Percentiles rank a stretch among this genome's conserved stretches.
phyloP scores from a whole-genome alignment of 148 eudicot genomes.

The Chenopodium album region DNA sequence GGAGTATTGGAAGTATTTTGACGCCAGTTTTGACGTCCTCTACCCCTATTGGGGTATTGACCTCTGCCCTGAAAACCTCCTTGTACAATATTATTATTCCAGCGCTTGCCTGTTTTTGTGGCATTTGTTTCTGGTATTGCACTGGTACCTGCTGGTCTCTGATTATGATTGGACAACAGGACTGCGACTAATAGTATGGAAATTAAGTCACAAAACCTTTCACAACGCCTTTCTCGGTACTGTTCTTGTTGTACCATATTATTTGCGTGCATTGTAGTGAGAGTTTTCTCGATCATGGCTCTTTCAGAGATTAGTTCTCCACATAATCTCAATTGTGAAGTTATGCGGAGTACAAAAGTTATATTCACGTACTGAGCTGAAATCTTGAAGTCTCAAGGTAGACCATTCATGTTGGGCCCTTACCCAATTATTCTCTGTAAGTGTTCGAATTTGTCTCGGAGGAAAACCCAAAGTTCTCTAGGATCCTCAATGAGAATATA shows the following conservation, averaged over 20 bases:
- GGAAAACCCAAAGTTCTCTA: neutral
- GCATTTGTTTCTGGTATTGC: too few relatives aligned
- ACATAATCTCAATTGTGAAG: neutral
- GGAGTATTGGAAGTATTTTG: neutral
- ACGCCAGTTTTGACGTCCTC: too few relatives aligned
- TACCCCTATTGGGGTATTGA: neutral
- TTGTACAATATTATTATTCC: too few relatives aligned
- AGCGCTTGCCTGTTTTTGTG: too few relatives aligned
- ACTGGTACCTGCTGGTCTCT: too few relatives aligned
- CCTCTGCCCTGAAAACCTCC: neutral
- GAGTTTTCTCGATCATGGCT: slow-evolving; percentile 7
- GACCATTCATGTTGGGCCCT: slow-evolving; percentile 4
- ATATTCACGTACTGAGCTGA: slow-evolving; percentile 3
- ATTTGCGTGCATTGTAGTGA: neutral
- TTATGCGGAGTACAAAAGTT: neutral
- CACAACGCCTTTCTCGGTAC: too few relatives aligned
- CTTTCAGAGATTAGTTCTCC: neutral
- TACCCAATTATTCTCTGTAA: neutral
- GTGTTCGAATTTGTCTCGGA: neutral
- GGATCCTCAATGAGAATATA: neutral
- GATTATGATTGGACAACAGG: too few relatives aligned
- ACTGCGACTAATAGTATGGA: too few relatives aligned
- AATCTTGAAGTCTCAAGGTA: neutral
- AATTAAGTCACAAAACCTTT: too few relatives aligned
- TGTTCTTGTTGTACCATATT: too few relatives aligned